Evolutionary conservation across 805 yeast species (phyloP), one percentile per base, ranked within the genome.

Genomic region (Candida sithepensis): DNA sequence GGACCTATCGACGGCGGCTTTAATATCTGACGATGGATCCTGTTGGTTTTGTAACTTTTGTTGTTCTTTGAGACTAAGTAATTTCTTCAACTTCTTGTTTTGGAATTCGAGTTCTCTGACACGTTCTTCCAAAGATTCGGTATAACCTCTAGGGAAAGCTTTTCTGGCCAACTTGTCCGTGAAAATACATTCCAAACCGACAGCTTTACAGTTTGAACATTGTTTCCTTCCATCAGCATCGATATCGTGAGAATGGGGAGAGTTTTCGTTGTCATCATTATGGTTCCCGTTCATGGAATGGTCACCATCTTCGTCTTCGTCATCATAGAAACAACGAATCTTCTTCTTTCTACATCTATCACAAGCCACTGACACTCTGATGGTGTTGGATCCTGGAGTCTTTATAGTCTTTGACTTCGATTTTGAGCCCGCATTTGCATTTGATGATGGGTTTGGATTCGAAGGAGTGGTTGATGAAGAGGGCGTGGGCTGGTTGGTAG

Each of bases 141-240:
- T 90, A 59, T 90, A 90, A 0, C 97, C 97, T 61, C 95, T 75
- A 0, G 97, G 97, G 59, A 84, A 90, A 0, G 96, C 92, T 52
- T 91, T 73, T 48, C 97, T 75, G 0, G 91, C 79, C n/a, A 90
- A 71, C 56, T 85, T 84, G 61, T 90, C 96, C 16, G 91, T 82
- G n/a, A 88, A 85, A 47, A 84, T 84, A 65, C 97, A 90, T 53
- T 88, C 92, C 48, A 90, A 77, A 3, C 96, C 97, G 3, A 88
- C 94, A 6, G 82, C 75, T 12, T 81, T 82, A 71, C 97, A 90
- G 50, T 86, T 85, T 0, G 92, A 78, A 63, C 97, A 90, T 55
- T 78, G 81, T 49, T 80, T 75, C 47, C 78, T 76, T 1, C 94
- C 94, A 56, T 86, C 92, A 1, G 49, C 43, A n/a, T 57, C 54